Evolutionary conservation across 2,329 filamentous ascomycete genomes (phyloP).

Genomic region (Trichoderma atrobrunneum): DNA sequence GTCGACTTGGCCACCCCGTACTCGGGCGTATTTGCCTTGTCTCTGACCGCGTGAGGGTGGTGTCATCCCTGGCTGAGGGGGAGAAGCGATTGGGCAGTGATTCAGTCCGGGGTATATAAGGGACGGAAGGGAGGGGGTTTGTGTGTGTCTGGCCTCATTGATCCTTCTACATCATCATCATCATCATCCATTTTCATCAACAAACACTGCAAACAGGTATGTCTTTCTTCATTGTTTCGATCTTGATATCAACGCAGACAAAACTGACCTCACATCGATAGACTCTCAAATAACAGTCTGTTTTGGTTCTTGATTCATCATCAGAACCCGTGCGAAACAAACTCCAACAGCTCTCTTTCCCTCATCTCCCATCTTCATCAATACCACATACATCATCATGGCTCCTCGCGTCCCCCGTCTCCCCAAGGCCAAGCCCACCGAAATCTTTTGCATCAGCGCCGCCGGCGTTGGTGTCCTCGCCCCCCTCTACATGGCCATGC

Average conservation of each 20-base stretch:
- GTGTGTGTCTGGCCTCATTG: neutral
- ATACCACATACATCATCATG: constrained; percentile 40
- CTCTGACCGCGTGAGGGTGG: constrained; percentile 17
- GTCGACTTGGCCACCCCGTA: neutral
- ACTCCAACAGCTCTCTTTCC: neutral
- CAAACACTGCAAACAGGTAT: neutral
- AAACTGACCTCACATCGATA: neutral
- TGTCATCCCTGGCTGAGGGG: constrained; percentile 7
- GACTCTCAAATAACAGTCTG: neutral
- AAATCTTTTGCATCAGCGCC: constrained; percentile 52
- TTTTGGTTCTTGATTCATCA: neutral
- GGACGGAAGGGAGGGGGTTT: neutral
- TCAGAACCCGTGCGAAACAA: neutral
- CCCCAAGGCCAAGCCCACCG: constrained; percentile 46
- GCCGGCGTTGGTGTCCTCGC: constrained; percentile 54
- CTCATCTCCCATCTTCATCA: neutral
- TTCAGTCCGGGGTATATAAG: constrained; percentile 5
- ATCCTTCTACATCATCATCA: neutral
- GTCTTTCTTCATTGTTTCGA: neutral
- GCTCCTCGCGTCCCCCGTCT: constrained; percentile 45
- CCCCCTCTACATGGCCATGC: constrained; percentile 57
- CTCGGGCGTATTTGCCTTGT: neutral
- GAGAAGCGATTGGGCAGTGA: neutral
- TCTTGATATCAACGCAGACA: neutral
- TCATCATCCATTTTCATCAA: neutral